phyloP scores from a whole-genome alignment of 2,329 filamentous ascomycete species.

The Neonectria coccinea region DNA sequence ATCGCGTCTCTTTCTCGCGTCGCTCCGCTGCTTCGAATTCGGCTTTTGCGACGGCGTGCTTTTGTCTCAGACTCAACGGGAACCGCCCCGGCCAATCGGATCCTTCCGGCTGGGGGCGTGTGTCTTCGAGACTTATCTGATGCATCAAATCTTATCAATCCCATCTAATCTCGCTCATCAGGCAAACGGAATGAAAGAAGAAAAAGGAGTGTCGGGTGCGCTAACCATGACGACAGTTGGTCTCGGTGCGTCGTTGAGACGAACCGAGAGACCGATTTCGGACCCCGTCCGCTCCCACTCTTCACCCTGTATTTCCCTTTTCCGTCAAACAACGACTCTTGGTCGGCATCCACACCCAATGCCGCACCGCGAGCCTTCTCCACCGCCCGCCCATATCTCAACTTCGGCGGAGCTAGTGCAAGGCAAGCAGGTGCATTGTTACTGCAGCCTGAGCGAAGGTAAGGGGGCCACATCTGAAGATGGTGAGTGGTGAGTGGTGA shows the following conservation, averaged over 20 bases:
- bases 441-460: conserved; percentile 11
- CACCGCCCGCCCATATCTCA: not conserved
- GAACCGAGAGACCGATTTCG: conserved; percentile 36
- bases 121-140: conserved; percentile 32
- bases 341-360: conserved; percentile 15
- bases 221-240: conserved; percentile 16
- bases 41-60: not conserved
- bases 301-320: conserved; percentile 24
- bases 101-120: conserved; percentile 18
- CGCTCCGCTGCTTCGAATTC: not conserved
- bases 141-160: conserved; percentile 45
- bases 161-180: conserved; percentile 45
- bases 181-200: conserved; percentile 17
- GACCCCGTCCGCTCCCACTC: conserved; percentile 24
- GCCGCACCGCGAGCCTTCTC: conserved; percentile 1
- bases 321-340: conserved; percentile 15
- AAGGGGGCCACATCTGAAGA: not conserved
- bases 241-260: not conserved
- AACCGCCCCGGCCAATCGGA: conserved; percentile 36
- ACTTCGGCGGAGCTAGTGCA: conserved; percentile 20
- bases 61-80: not conserved
- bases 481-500: conserved; percentile 11
- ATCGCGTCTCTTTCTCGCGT: not conserved
- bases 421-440: conserved; percentile 1
- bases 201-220: conserved; percentile 14